These are phyloP conservation scores for Pythium coloratum DNA, from an alignment of 352 stramenopile species.

Conservation along the genomic window DNA sequence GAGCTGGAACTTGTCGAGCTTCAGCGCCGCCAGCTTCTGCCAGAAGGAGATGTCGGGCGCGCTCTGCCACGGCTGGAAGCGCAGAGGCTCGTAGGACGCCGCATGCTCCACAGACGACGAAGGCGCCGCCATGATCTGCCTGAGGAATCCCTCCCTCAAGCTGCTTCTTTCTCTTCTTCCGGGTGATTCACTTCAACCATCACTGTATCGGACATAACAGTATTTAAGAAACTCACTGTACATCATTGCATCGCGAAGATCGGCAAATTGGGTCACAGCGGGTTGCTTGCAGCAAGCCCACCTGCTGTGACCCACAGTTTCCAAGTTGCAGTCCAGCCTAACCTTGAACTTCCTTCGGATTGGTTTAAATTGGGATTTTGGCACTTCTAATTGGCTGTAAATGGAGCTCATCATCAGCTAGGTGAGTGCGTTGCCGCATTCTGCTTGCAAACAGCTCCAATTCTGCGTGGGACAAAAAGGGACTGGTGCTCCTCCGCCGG, in stretches of 20 bases:
- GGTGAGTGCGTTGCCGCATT: constrained; percentile 5
- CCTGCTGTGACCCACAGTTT: too few relatives aligned
- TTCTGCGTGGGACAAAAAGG: constrained; percentile 4
- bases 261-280: neutral
- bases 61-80: constrained; percentile 84
- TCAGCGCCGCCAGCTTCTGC: constrained; percentile 73
- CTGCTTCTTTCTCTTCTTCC: neutral
- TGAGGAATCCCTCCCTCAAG: neutral
- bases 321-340: neutral
- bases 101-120: neutral
- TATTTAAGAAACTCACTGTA: neutral
- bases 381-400: constrained; percentile 12
- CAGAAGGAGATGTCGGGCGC: constrained; percentile 82
- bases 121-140: neutral
- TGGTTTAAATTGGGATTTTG: constrained; percentile 5
- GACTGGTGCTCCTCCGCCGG: neutral
- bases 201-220: constrained; percentile 19
- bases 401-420: constrained; percentile 11
- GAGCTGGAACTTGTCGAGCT: constrained; percentile 83
- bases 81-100: constrained; percentile 43
- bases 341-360: constrained; percentile 4
- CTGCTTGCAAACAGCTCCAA: neutral
- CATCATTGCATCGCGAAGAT: constrained; percentile 7
- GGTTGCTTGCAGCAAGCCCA: too few relatives aligned
- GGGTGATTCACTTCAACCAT: constrained; percentile 23